These are phyloP conservation scores for Nematocida minor DNA, from an alignment of 371 early-diverging fungal genomes.

Conservation along the genomic window DNA sequence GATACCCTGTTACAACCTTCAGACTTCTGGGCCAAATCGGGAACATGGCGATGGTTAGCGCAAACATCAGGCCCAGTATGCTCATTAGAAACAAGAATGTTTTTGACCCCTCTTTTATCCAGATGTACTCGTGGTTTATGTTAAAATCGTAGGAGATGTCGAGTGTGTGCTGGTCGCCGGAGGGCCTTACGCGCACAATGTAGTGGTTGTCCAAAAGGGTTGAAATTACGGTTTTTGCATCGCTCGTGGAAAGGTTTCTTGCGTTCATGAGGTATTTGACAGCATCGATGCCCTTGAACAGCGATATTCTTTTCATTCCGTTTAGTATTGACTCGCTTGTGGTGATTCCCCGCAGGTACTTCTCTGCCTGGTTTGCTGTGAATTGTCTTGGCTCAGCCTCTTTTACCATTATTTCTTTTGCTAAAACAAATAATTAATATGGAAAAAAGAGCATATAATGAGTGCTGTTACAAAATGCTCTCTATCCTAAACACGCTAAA, in stretches of 20 bases:
- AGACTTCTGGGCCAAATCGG: slow-evolving; percentile 86
- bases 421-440: slow-evolving; percentile 45
- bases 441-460: background rate
- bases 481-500: background rate
- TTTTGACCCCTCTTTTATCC: slow-evolving; percentile 83
- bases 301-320: slow-evolving; percentile 50
- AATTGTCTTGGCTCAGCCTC: background rate
- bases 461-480: slow-evolving; percentile 15
- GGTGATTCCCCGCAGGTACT: slow-evolving; percentile 12
- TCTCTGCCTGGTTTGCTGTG: slow-evolving; percentile 24
- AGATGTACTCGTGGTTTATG: slow-evolving; percentile 69
- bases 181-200: slow-evolving; percentile 41
- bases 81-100: slow-evolving; percentile 71
- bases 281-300: slow-evolving; percentile 54
- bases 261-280: slow-evolving; percentile 39
- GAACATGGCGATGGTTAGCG: slow-evolving; percentile 85
- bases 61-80: slow-evolving; percentile 70
- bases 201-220: slow-evolving; percentile 53
- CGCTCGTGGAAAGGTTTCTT: background rate
- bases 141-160: slow-evolving; percentile 53
- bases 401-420: slow-evolving; percentile 25
- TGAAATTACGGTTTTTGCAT: slow-evolving; percentile 50
- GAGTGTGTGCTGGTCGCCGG: slow-evolving; percentile 33
- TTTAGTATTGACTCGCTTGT: slow-evolving; percentile 59
- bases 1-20: slow-evolving; percentile 76